These are phyloP conservation scores for Kodamaea fungicola DNA, from an alignment of 1,139 yeast genomes.

Conservation along the genomic window DNA sequence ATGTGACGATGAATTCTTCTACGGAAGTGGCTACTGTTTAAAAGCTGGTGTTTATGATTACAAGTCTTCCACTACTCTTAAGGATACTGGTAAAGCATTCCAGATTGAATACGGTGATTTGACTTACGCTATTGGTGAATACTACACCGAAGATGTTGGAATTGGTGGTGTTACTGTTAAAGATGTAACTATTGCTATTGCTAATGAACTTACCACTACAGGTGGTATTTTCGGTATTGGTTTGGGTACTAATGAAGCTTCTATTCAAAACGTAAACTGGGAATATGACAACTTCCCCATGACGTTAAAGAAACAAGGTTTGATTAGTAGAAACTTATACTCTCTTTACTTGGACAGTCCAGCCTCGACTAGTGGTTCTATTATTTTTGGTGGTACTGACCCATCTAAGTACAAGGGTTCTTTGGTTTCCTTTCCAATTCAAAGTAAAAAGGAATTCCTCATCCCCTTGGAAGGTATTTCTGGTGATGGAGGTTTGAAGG, in stretches of 20 bases:
- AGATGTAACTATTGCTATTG: conserved; percentile 14
- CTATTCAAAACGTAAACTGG: background rate
- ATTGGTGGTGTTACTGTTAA: conserved; percentile 4
- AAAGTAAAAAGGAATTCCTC: conserved; percentile 4
- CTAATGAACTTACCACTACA: conserved; percentile 7
- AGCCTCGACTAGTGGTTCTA: conserved; percentile 12
- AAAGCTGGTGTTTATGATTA: conserved; percentile 9
- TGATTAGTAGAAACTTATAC: conserved; percentile 16
- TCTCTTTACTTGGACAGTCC: conserved; percentile 18
- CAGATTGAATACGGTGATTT: conserved; percentile 11
- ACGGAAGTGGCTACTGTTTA: conserved; percentile 2
- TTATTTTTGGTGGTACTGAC: conserved; percentile 21
- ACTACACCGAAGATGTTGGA: conserved; percentile 6
- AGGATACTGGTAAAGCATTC: conserved; percentile 8
- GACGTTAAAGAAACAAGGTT: conserved; percentile 16
- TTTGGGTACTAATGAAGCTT: conserved; percentile 9
- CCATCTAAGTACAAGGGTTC: conserved; percentile 15
- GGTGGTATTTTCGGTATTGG: conserved; percentile 21
- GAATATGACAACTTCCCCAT: conserved; percentile 19
- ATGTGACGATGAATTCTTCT: background rate
- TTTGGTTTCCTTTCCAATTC: conserved; percentile 9
- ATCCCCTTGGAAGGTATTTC: conserved; percentile 5
- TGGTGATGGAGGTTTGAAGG: background rate
- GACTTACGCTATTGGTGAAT: conserved; percentile 9
- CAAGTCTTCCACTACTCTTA: conserved; percentile 6